A percentile compares a stretch with the other conserved stretches of the same genome.
Conservation (phyloP, 2,329 filamentous ascomycete genomes). For the Xylariaceae sp. region DNA sequence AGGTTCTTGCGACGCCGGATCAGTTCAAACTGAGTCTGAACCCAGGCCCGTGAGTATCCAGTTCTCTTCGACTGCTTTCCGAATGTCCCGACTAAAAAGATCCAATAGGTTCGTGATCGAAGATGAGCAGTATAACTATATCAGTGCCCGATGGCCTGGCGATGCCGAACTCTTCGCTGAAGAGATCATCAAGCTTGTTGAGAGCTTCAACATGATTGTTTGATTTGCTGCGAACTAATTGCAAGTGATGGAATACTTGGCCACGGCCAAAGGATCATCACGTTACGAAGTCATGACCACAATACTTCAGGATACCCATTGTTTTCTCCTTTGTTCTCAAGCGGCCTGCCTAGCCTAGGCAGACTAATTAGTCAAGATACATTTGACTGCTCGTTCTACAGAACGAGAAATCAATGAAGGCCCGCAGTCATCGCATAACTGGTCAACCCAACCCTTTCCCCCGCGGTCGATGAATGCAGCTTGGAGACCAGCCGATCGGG, state of each 20-base stretch:
- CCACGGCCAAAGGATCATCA: not conserved
- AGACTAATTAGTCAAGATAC: slow-evolving; percentile 26
- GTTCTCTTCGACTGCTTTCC: not conserved
- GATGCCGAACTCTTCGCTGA: slow-evolving; percentile 41
- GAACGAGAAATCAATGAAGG: slow-evolving; percentile 52
- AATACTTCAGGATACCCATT: slow-evolving; percentile 6
- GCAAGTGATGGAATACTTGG: not conserved
- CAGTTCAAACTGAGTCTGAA: slow-evolving; percentile 43
- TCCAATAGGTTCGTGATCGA: slow-evolving; percentile 42
- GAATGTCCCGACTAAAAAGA: not conserved
- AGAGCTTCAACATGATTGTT: slow-evolving; percentile 30
- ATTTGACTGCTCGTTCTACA: slow-evolving; percentile 52
- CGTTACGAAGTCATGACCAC: slow-evolving; percentile 11
- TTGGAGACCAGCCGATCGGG: slow-evolving; percentile 54
- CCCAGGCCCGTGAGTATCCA: slow-evolving; percentile 37
- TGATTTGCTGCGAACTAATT: slow-evolving; percentile 5
- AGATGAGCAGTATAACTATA: slow-evolving; percentile 45
- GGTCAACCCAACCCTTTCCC: slow-evolving; percentile 61
- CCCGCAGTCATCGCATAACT: slow-evolving; percentile 42
- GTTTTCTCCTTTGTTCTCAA: slow-evolving; percentile 1
- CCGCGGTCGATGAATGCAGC: slow-evolving; percentile 63
- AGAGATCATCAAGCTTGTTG: slow-evolving; percentile 38
- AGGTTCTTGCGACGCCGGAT: slow-evolving; percentile 37
- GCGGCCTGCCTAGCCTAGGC: not conserved
- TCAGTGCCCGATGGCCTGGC: slow-evolving; percentile 43